Evolutionary conservation across 495 filamentous ascomycete species (phyloP).

Genomic region (Penicillium argentinense): DNA sequence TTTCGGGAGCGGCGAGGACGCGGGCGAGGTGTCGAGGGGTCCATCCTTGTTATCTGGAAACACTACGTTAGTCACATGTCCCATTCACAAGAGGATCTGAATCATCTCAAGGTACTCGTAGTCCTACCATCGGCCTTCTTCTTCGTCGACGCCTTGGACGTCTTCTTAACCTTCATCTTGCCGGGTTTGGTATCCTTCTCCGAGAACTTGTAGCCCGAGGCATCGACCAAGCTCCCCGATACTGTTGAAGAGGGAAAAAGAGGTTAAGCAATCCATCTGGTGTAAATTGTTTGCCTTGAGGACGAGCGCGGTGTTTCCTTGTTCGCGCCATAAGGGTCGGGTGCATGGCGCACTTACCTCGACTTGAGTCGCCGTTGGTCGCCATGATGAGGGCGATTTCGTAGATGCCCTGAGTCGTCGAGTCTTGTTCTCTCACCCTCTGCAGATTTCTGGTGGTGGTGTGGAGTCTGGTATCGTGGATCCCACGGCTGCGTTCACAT

Average conservation of each 20-base stretch:
- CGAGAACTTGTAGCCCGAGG: constrained; percentile 49
- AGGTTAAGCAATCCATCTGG: constrained; percentile 19
- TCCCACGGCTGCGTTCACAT: constrained; percentile 12
- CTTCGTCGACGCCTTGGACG: constrained; percentile 53
- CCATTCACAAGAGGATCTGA: too few species aligned
- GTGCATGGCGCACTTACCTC: constrained; percentile 29
- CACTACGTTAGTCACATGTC: too few species aligned
- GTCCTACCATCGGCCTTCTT: constrained; percentile 55
- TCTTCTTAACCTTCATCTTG: constrained; percentile 69
- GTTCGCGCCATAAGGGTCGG: constrained; percentile 5
- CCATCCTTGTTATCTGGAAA: constrained; percentile 28
- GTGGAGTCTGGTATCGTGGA: constrained; percentile 3
- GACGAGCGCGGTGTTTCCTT: too few species aligned
- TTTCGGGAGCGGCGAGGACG: constrained; percentile 64
- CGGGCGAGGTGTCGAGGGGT: constrained; percentile 35
- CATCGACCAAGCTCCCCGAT: constrained; percentile 48
- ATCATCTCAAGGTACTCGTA: too few species aligned
- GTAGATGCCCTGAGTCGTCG: not conserved
- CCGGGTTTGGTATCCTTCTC: constrained; percentile 64
- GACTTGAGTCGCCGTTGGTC: constrained; percentile 38
- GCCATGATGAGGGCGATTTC: constrained; percentile 32
- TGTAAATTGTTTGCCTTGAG: too few species aligned
- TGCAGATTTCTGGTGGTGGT: not conserved
- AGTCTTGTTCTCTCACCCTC: constrained; percentile 2
- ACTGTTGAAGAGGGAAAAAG: constrained; percentile 10